These are phyloP conservation scores for Blastocystis sp. DNA, from an alignment of 352 stramenopile genomes.

Conservation along the genomic window DNA sequence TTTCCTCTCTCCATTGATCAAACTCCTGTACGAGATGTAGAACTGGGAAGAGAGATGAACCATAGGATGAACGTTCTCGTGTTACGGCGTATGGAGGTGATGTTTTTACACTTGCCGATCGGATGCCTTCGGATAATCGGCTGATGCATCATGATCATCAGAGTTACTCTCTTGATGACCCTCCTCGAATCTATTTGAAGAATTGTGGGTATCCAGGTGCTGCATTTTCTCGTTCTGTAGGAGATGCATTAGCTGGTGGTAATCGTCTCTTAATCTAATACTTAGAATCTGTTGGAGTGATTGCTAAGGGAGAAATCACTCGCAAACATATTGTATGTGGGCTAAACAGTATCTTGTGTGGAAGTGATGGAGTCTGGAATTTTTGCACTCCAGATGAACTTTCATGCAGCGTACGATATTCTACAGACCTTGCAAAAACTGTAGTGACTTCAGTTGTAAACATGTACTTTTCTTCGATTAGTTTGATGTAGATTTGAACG, in stretches of 20 bases:
- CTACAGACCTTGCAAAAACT: constrained; percentile 26
- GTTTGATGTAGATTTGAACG: constrained; percentile 11
- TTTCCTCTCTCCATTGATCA: constrained; percentile 23
- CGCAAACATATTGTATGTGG: neutral
- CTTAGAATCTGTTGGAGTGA: constrained; percentile 33
- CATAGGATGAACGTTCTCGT: constrained; percentile 5
- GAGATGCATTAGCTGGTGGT: constrained; percentile 4
- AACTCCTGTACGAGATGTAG: constrained; percentile 1
- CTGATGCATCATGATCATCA: neutral
- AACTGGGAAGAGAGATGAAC: neutral
- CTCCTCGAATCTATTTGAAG: constrained; percentile 32
- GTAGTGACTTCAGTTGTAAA: neutral
- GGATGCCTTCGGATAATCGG: neutral
- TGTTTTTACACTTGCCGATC: neutral
- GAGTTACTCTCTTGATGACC: neutral
- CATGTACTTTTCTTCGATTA: neutral
- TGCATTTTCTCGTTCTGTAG: constrained; percentile 35
- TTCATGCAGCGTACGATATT: neutral
- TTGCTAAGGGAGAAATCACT: neutral
- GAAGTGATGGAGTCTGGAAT: constrained; percentile 47
- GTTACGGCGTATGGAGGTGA: neutral
- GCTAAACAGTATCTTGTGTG: constrained; percentile 5
- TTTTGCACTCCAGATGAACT: constrained; percentile 14
- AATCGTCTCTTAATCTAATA: neutral
- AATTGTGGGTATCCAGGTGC: neutral